These are phyloP conservation scores for Chaetomium fimeti DNA, from an alignment of 495 filamentous ascomycete species.

Conservation along the genomic window DNA sequence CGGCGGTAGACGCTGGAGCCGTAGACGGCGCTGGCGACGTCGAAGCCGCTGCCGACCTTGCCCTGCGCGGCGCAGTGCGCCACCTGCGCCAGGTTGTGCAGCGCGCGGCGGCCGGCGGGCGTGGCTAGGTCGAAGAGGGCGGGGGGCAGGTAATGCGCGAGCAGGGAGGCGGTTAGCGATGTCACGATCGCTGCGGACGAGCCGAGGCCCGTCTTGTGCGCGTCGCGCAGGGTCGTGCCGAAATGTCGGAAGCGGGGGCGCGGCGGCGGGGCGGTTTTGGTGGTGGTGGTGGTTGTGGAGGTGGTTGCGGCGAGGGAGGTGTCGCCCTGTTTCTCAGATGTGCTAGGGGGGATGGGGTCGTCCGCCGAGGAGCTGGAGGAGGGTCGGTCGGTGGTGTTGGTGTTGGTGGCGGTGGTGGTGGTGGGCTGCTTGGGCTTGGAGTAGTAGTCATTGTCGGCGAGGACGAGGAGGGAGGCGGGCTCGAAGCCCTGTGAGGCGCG, in stretches of 20 bases:
- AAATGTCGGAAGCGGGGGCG: slow-evolving; percentile 69
- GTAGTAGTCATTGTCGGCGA: slow-evolving; percentile 96
- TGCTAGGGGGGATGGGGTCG: neutral
- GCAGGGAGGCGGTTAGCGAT: slow-evolving; percentile 76
- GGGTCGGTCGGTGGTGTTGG: slow-evolving; percentile 45
- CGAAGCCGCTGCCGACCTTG: slow-evolving; percentile 93
- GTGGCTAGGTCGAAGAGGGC: slow-evolving; percentile 53
- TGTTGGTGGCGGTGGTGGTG: neutral
- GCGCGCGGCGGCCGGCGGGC: slow-evolving; percentile 38
- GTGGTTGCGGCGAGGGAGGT: slow-evolving; percentile 20
- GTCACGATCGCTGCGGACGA: slow-evolving; percentile 95
- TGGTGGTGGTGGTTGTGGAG: slow-evolving; percentile 21
- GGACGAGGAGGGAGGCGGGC: slow-evolving; percentile 74
- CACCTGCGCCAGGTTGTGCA: slow-evolving; percentile 92
- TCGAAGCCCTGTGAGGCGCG: slow-evolving; percentile 57
- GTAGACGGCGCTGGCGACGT: slow-evolving; percentile 91
- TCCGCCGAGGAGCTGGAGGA: slow-evolving; percentile 17
- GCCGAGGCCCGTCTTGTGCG: slow-evolving; percentile 95
- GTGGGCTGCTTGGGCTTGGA: slow-evolving; percentile 43
- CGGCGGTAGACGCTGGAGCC: slow-evolving; percentile 87
- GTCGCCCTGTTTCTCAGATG: slow-evolving; percentile 4
- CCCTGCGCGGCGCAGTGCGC: slow-evolving; percentile 95
- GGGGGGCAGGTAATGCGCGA: slow-evolving; percentile 72
- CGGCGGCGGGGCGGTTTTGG: slow-evolving; percentile 3
- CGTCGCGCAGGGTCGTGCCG: slow-evolving; percentile 66